Base-by-base conservation (phyloP, 805 yeast species). In the Pichia paraexigua region DNA sequence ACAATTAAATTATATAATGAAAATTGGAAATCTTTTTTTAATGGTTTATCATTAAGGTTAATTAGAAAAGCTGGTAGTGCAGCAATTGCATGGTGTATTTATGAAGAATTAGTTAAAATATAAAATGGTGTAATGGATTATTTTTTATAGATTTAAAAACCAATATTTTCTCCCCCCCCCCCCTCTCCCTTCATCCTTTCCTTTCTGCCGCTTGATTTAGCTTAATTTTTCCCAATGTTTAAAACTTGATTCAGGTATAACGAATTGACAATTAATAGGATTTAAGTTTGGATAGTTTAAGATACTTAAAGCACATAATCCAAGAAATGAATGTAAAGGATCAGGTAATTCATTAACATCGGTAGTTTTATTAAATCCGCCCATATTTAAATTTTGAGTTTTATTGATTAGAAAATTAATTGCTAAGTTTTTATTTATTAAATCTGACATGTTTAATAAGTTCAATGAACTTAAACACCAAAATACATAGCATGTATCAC, bases 51-150 rank as follows among this genome's bases (percentile, higher is more conserved):
- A 41, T 73, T 94, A 58, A 74, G 99, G 57, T 73, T 94, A 47
- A 75, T 85, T 5, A 75, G 98, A 59, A 94, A 94, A 68, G 96
- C 92, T 0, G 66, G 87, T 46, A 86, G 96, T 66, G 92, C 97
- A 0, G 97, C 96, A 1, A 89, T 94, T 54, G 90, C 96, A 47
- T 94, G 99, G 99, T 88, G 96, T 53, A 83, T 94, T 24, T 94
- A 92, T 65, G 99, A 94, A 66, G 97, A 94, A 63, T 69, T 92
- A 50, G 78, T 92, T 41, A 77, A 76, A 46, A 13, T 8, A 25
- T 21, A 17, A 15, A n/a, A 24, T 24, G 25, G 7, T 24, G 7
- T 24, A 5, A 24, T 24, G 25, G 25, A 24, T 24, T 13, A 37
- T 37, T 37, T 37, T 37, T 30, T 20, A 35, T 37, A n/a, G 20